phyloP scores from a whole-genome alignment of 2,329 filamentous ascomycete species.

The Phoma herbarum region DNA sequence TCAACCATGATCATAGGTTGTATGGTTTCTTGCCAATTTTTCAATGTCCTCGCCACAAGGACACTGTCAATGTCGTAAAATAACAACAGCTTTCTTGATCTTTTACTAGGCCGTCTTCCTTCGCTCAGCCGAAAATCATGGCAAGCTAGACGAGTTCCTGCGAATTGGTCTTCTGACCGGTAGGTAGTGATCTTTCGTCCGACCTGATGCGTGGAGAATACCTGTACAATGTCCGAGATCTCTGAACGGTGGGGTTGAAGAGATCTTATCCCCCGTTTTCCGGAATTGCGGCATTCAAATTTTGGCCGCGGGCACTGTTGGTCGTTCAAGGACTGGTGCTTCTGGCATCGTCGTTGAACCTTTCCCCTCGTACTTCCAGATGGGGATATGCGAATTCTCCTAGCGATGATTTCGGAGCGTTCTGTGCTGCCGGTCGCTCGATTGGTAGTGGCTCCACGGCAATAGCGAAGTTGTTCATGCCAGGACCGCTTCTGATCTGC shows the following conservation, averaged over 20 bases:
- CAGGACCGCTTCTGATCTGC: conserved; percentile 76
- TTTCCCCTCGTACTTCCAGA: neutral
- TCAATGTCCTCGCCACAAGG: neutral
- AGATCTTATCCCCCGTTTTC: neutral
- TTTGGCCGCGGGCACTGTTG: neutral
- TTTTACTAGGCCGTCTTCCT: neutral
- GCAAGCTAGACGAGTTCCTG: neutral
- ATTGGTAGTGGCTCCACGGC: conserved; percentile 59
- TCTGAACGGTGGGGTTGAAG: neutral
- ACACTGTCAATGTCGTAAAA: too few species aligned
- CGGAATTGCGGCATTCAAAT: neutral
- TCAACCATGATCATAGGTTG: too few species aligned
- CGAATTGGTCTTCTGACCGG: neutral
- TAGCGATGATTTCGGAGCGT: neutral
- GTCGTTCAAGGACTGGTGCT: neutral
- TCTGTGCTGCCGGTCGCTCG: neutral
- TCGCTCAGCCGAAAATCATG: neutral
- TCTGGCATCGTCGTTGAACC: neutral
- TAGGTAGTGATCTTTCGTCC: neutral
- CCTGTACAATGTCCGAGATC: neutral
- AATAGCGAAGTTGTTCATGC: conserved; percentile 91
- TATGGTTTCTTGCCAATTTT: neutral
- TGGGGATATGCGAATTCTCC: neutral
- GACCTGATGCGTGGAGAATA: neutral
- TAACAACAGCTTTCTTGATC: neutral